Evolutionary conservation across 257 asterid species (phyloP).

Genomic region (Fraxinus pennsylvanica): DNA sequence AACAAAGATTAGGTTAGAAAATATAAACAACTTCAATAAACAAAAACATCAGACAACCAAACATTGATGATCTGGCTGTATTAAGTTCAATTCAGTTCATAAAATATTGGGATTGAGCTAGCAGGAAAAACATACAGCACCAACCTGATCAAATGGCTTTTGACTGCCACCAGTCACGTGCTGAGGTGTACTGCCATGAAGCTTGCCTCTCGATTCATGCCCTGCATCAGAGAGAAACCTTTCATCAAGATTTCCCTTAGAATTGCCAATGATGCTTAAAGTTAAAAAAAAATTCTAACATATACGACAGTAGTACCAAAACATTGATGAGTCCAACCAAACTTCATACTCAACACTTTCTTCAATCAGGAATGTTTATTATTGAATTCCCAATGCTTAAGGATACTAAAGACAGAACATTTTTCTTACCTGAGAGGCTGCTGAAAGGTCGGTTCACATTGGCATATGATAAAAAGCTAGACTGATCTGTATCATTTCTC

Average conservation of each 20-base stretch:
- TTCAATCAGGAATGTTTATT: neutral
- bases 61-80: neutral
- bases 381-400: slow-evolving; percentile 9
- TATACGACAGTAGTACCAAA: slow-evolving; percentile 7
- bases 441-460: slow-evolving; percentile 21
- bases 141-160: slow-evolving; percentile 50
- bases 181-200: slow-evolving; percentile 38
- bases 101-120: neutral
- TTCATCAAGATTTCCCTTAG: slow-evolving; percentile 16
- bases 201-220: slow-evolving; percentile 46
- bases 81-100: neutral
- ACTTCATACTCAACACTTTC: slow-evolving; percentile 15
- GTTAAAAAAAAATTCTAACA: too few species aligned
- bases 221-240: slow-evolving; percentile 44
- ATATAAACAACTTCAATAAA: neutral
- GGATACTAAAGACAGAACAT: neutral
- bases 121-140: slow-evolving; percentile 12
- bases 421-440: slow-evolving; percentile 27
- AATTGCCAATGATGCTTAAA: neutral
- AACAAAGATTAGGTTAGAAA: slow-evolving; percentile 12
- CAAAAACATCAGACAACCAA: slow-evolving; percentile 6
- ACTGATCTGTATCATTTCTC: slow-evolving; percentile 24
- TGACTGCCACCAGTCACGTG: slow-evolving; percentile 33
- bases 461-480: slow-evolving; percentile 28
- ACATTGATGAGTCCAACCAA: slow-evolving; percentile 18